These are phyloP conservation scores for Rhodocollybia butyracea DNA, from an alignment of 768 basidiomycete genomes.

Conservation along the genomic window DNA sequence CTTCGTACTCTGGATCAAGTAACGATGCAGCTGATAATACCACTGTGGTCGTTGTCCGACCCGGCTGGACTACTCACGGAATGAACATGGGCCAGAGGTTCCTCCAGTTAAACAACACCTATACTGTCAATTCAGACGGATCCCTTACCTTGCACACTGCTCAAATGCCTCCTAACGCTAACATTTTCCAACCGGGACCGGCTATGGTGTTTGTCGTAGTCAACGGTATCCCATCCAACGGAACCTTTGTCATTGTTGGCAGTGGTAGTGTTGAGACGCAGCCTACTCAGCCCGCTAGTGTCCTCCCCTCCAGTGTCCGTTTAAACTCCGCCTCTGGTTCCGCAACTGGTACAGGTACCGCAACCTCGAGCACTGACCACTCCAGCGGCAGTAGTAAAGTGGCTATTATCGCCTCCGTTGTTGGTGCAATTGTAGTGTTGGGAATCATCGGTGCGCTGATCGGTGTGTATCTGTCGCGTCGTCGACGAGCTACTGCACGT, in stretches of 20 bases:
- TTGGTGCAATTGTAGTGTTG: conserved; percentile 49
- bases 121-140: conserved; percentile 77
- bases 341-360: conserved; percentile 20
- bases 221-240: conserved; percentile 85
- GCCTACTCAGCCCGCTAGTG: conserved; percentile 38
- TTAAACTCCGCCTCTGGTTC: conserved; percentile 39
- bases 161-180: conserved; percentile 81
- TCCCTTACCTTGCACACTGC: conserved; percentile 78
- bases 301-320: conserved; percentile 49
- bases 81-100: conserved; percentile 88
- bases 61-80: conserved; percentile 80
- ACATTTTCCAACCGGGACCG: conserved; percentile 88
- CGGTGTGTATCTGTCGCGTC: conserved; percentile 50
- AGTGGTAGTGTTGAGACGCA: conserved; percentile 74
- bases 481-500: conserved; percentile 40
- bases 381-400: conserved; percentile 23
- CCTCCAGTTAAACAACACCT: conserved; percentile 82
- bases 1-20: conserved; percentile 61
- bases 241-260: conserved; percentile 74
- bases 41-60: conserved; percentile 75
- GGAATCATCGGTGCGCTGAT: conserved; percentile 49
- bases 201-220: too few relatives aligned
- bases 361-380: neutral
- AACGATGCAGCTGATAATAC: conserved; percentile 73
- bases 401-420: conserved; percentile 45